Evolutionary conservation across 441 rosid genomes (phyloP).

Genomic region (Euphorbia celastroides): DNA sequence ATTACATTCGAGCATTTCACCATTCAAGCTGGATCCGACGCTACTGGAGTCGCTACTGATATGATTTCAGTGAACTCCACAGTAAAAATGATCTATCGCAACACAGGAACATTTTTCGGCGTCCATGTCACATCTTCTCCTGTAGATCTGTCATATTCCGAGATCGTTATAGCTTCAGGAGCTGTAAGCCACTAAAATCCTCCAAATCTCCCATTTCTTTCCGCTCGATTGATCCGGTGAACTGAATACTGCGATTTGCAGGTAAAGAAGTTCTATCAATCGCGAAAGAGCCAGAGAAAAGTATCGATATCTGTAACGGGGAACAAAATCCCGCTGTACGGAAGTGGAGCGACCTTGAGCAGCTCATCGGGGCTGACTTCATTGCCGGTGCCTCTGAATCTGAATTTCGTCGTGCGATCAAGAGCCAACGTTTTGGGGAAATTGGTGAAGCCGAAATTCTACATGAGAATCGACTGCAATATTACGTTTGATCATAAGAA

Average conservation of each 20-base stretch:
- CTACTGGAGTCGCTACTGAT: conserved; percentile 78
- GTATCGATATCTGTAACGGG: conserved; percentile 54
- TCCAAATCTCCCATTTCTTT: background rate
- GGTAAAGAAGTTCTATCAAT: conserved; percentile 72
- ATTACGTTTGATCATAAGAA: conserved; percentile 50
- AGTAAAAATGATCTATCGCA: conserved; percentile 58
- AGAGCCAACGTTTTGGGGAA: conserved; percentile 80
- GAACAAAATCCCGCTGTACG: conserved; percentile 74
- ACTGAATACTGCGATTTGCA: conserved; percentile 33
- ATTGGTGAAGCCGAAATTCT: conserved; percentile 79
- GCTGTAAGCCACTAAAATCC: conserved; percentile 36
- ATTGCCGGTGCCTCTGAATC: conserved; percentile 50
- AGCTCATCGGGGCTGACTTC: conserved; percentile 40
- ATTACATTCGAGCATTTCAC: conserved; percentile 65
- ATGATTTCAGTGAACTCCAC: conserved; percentile 80
- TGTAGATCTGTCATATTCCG: conserved; percentile 58
- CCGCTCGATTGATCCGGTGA: background rate
- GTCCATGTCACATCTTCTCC: conserved; percentile 79
- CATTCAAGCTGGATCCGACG: conserved; percentile 93
- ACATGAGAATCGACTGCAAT: conserved; percentile 54
- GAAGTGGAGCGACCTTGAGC: conserved; percentile 67
- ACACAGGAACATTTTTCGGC: conserved; percentile 92
- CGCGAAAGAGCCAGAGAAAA: conserved; percentile 68
- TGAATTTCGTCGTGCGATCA: conserved; percentile 59
- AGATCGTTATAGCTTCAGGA: conserved; percentile 71